Evolutionary conservation across 2,329 filamentous ascomycete genomes (phyloP), one percentile per base, ranked within the genome.

Genomic region (Verticillium klebahnii): DNA sequence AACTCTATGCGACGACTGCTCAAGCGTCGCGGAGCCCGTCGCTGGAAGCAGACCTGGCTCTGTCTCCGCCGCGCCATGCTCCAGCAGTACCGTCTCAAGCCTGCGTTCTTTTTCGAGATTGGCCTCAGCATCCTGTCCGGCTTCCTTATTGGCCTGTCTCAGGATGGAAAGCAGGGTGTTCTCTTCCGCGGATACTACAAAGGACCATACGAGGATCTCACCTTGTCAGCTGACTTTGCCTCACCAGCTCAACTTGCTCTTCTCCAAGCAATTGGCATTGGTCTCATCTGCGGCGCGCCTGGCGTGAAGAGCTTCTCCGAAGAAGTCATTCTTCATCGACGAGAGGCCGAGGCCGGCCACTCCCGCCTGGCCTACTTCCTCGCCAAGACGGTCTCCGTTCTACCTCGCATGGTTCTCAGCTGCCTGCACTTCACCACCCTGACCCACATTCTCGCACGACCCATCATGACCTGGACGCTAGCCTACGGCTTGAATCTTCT

Each of bases 281-380:
- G 84, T 2, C 78, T 87, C 2, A 81, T 83, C 2, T 78, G 82
- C 0, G 79, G 76, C 6, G 79, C 83, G 0, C 83, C 84, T 0
- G 84, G 82, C 0, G 84, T 86, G 64, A 80, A 79, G 66, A 76
- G 82, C 17, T 86, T 86, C 68, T 84, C 82, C 12, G 82, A 84
- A 65, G 82, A 85, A 67, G 80, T 82, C 69, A 70, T 83, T 6
- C 74, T 86, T 40, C 83, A 83, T 65, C 79, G 78, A 56, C 78
- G 84, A 9, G 85, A 87, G 70, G 77, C 82, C 3, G 81, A 82
- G 52, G 79, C 83, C 0, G 84, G 85, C 0, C 84, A 87, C 67
- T 85, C 81, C 39, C 74, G 82, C 11, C 71, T 78, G 25, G 81
- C 84, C 0, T 86, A 87, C 69, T 87, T 84, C 67, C 45, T 84